phyloP scores from a whole-genome alignment of 768 basidiomycete genomes.

The Tricholoma sp. region DNA sequence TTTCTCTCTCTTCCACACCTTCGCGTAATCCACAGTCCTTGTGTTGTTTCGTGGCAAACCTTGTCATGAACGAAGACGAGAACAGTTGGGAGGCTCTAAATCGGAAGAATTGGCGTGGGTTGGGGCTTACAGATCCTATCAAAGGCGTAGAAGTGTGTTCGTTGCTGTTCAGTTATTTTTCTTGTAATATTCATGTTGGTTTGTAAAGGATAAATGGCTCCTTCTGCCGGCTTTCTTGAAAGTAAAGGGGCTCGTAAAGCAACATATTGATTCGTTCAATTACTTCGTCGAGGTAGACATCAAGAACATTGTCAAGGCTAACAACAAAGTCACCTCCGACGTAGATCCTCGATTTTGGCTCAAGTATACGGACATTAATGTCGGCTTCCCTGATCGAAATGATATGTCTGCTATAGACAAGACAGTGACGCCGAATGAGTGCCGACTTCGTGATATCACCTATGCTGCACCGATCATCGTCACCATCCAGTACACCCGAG shows the following conservation, averaged over 20 bases:
- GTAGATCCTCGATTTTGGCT: constrained; percentile 97
- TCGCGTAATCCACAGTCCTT: neutral
- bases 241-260: constrained; percentile 98
- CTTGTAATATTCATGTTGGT: constrained; percentile 4
- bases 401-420: constrained; percentile 77
- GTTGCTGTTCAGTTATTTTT: neutral
- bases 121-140: constrained; percentile 83
- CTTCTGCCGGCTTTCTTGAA: constrained; percentile 93
- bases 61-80: constrained; percentile 18
- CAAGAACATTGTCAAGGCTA: constrained; percentile 92
- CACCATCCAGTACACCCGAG: constrained; percentile 92
- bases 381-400: constrained; percentile 87
- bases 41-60: neutral
- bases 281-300: constrained; percentile 98
- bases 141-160: constrained; percentile 80
- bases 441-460: constrained; percentile 90
- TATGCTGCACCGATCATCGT: constrained; percentile 93
- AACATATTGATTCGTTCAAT: constrained; percentile 98
- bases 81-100: constrained; percentile 56
- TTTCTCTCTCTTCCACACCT: neutral
- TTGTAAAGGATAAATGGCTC: constrained; percentile 92
- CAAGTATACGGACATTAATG: constrained; percentile 92
- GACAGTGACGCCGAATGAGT: constrained; percentile 93
- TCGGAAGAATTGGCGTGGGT: constrained; percentile 62
- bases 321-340: constrained; percentile 92